Percentiles rank a stretch among this genome's conserved stretches.
Evolutionary conservation across 192 early-diverging fungal genomes (phyloP).

Genomic region (Chytriomyces sp.): DNA sequence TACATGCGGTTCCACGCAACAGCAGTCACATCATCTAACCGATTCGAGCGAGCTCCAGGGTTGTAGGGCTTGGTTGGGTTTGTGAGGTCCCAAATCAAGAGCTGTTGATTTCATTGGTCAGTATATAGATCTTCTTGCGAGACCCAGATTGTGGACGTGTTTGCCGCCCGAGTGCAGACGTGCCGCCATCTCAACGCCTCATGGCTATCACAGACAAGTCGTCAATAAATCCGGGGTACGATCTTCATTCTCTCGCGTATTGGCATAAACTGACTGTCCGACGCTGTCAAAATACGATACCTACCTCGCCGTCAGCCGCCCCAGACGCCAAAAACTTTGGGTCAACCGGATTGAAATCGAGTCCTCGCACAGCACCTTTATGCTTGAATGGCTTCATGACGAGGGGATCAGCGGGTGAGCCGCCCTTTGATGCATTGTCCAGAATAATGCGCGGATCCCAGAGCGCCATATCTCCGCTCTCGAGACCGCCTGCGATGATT

Average conservation of each 20-base stretch:
- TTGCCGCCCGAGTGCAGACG: too few relatives aligned
- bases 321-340: constrained; percentile 86
- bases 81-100: constrained; percentile 94
- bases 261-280: not conserved
- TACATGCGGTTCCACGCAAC: constrained; percentile 93
- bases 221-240: too few relatives aligned
- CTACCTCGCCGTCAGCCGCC: constrained; percentile 88
- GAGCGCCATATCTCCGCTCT: constrained; percentile 87
- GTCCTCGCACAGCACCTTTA: constrained; percentile 84
- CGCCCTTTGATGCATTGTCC: constrained; percentile 45
- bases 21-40: constrained; percentile 85
- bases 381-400: constrained; percentile 75
- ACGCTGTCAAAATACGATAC: not conserved
- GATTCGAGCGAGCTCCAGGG: constrained; percentile 80
- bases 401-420: constrained; percentile 48
- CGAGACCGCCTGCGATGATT: constrained; percentile 90
- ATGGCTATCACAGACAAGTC: too few relatives aligned
- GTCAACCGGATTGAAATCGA: constrained; percentile 91
- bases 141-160: too few relatives aligned
- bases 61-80: constrained; percentile 82
- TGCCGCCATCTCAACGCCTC: too few relatives aligned
- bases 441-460: constrained; percentile 83
- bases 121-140: too few relatives aligned
- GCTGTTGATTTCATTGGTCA: too few relatives aligned
- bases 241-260: too few relatives aligned